Percentiles rank a stretch among this genome's conserved stretches.
Conservation (phyloP, 2,329 filamentous ascomycete genomes). For the Exserohilum rostratum region DNA sequence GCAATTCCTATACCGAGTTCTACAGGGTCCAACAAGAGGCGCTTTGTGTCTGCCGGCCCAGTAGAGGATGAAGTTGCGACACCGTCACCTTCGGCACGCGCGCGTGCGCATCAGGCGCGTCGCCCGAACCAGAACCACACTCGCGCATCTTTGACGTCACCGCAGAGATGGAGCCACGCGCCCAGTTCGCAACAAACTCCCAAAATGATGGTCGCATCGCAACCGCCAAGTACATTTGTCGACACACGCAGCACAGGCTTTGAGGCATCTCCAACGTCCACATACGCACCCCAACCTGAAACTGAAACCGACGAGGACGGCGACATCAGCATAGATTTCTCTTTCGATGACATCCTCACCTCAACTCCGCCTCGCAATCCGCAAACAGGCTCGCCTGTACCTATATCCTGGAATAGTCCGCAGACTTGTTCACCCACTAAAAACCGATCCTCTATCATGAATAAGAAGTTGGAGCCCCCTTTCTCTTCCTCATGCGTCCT, state of each 20-base stretch:
- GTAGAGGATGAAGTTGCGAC: constrained; percentile 18
- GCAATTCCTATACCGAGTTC: constrained; percentile 26
- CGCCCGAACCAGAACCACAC: constrained; percentile 5
- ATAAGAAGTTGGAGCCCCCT: background rate
- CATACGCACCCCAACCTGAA: background rate
- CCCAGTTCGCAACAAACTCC: background rate
- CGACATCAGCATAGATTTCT: constrained; percentile 22
- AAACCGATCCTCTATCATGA: background rate
- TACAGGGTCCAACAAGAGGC: constrained; percentile 38
- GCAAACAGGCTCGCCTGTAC: constrained; percentile 15
- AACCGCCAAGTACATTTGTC: background rate
- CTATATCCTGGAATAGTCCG: constrained; percentile 9
- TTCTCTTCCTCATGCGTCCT: background rate
- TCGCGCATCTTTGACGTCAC: background rate
- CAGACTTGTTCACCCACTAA: background rate
- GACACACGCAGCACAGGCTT: background rate
- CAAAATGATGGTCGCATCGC: background rate
- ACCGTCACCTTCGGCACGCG: constrained; percentile 17
- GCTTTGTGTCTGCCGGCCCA: constrained; percentile 35
- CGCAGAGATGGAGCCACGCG: background rate
- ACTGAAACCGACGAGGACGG: constrained; percentile 1
- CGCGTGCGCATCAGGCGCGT: constrained; percentile 12
- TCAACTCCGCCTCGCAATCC: constrained; percentile 19
- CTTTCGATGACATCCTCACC: constrained; percentile 21
- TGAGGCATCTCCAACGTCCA: background rate